Base-by-base conservation (phyloP, 2,329 filamentous ascomycete genomes). In the Canariomyces notabilis region DNA sequence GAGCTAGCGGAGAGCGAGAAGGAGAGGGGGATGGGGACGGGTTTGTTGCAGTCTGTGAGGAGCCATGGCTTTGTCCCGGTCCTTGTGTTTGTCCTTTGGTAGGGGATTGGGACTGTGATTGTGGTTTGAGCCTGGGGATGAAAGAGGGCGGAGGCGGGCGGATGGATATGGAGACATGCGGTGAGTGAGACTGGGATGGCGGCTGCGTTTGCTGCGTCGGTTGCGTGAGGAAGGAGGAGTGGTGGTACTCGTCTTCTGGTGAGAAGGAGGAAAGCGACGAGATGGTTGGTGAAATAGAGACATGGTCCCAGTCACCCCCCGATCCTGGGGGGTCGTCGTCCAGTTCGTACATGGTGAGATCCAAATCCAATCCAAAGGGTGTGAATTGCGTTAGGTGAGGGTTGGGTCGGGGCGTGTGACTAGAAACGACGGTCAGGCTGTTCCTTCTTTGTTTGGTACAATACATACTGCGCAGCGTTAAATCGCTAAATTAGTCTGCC, bases 211-310 rank as follows among this genome's bases (percentile, higher is more conserved):
- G 26, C 26, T 29, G 26, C 14, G 26, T 29, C 7, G 26, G 26
- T 12, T 29, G 26, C 26, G 26, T 29, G 26, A 11, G 39, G 14
- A 46, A 29, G 4, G 49, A 48, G 21, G 31, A 46, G 4, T 29
- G 26, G 26, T 29, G 26, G 26, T 29, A 29, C 9, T 29, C 26
- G 7, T 51, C 49, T 11, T 51, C 49, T 7, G 49, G 49, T 1
- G 42, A 37, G 20, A 51, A 51, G 2, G 49, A 51, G 2, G 49
- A 51, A 6, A 51, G 45, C 3, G 49, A 46, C 3, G 49, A 51
- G 23, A 51, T 48, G 6, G 49, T 43, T 4, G 49, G 49, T 5
- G 49, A 48, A 5, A 42, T 14, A 1, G 20, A 40, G 12, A 45
- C 11, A 8, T 12, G 9, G 15, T 51, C 49, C 49, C 49, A 51